phyloP scores from a whole-genome alignment of 2,329 filamentous ascomycete genomes.

The Juglanconis sp. region DNA sequence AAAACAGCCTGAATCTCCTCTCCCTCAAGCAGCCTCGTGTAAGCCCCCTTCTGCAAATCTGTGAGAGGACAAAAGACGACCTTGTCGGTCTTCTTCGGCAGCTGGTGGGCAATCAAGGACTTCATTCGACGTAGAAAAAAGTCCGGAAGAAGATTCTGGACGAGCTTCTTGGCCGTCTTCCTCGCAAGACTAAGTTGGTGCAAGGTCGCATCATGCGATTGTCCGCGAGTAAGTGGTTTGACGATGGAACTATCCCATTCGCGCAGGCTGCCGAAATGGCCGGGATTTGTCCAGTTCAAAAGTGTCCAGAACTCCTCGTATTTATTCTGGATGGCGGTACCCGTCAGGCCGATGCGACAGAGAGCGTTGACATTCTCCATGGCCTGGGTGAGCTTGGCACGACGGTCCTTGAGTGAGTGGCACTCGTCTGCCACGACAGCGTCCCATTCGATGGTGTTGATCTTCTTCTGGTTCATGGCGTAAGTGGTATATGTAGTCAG shows the following conservation, averaged over 20 bases:
- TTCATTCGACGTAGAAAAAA: conserved; percentile 95
- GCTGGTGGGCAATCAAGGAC: conserved; percentile 81
- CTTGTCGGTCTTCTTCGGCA: conserved; percentile 90
- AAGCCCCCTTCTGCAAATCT: conserved; percentile 74
- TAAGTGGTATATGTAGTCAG: conserved; percentile 95
- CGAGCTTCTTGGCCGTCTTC: conserved; percentile 78
- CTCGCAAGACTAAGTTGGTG: conserved; percentile 78
- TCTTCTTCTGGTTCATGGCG: conserved; percentile 64
- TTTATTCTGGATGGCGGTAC: conserved; percentile 95
- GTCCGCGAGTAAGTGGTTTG: conserved; percentile 77
- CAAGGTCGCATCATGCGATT: conserved; percentile 86
- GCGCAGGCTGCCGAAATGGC: conserved; percentile 57
- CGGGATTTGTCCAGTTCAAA: conserved; percentile 93
- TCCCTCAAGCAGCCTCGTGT: conserved; percentile 76
- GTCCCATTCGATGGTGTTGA: conserved; percentile 91
- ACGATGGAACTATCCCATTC: conserved; percentile 80
- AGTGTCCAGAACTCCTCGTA: conserved; percentile 97
- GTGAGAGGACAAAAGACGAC: conserved; percentile 95
- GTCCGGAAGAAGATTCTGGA: conserved; percentile 79
- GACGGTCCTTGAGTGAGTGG: conserved; percentile 79
- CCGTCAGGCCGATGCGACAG: conserved; percentile 88
- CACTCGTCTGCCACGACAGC: conserved; percentile 93
- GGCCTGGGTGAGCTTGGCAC: conserved; percentile 73
- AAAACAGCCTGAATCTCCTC: conserved; percentile 68
- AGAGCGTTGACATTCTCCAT: conserved; percentile 90